A percentile compares a stretch with the other conserved stretches of the same genome.
Conservation (phyloP, 352 stramenopile species). For the Phytopythium vexans region DNA sequence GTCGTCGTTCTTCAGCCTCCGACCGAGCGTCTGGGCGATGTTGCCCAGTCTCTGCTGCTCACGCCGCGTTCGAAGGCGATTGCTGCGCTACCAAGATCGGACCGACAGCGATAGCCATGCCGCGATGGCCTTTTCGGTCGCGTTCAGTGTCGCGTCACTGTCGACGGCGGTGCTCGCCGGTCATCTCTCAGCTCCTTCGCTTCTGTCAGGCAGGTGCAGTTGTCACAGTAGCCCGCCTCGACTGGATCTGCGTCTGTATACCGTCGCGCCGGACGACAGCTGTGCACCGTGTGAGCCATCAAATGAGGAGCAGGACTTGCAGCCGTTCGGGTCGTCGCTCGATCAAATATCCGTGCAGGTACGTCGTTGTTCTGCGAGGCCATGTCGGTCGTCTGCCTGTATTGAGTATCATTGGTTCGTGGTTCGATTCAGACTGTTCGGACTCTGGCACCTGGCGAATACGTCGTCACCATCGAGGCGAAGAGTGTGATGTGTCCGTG, state of each 20-base stretch:
- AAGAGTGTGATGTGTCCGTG: constrained; percentile 6
- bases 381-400: neutral
- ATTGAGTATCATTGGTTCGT: neutral
- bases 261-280: neutral
- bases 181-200: neutral
- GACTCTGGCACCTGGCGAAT: constrained; percentile 35
- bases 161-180: constrained; percentile 14
- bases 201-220: neutral
- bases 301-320: neutral
- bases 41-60: constrained; percentile 12
- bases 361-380: neutral
- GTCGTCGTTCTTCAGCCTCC: constrained; percentile 19
- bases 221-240: neutral
- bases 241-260: neutral
- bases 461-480: constrained; percentile 26
- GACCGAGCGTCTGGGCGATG: constrained; percentile 24
- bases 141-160: constrained; percentile 15
- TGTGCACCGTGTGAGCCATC: neutral
- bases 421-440: constrained; percentile 14
- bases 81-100: constrained; percentile 1
- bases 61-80: constrained; percentile 9
- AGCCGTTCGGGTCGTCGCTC: too few species aligned
- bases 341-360: neutral
- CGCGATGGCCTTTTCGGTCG: constrained; percentile 6
- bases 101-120: neutral